phyloP scores from a whole-genome alignment of 2,329 filamentous ascomycete species.

The Aspergillus sp. region DNA sequence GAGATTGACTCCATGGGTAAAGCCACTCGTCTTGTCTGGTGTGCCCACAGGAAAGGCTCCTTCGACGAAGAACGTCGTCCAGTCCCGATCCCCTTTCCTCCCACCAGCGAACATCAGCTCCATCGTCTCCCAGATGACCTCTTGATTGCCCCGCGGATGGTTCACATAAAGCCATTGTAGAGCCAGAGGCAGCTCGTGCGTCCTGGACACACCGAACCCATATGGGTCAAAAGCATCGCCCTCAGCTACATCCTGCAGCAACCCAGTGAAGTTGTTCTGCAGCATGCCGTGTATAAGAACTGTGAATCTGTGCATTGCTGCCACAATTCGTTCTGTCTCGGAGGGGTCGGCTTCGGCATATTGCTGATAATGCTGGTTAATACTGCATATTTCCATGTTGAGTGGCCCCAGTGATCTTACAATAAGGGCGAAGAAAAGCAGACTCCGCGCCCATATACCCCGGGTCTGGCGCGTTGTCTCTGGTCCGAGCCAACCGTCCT shows the following conservation, averaged over 20 bases:
- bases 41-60: conserved; percentile 37
- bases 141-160: conserved; percentile 38
- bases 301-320: conserved; percentile 53
- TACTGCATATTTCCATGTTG: too few relatives aligned
- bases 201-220: conserved; percentile 40
- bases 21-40: conserved; percentile 23
- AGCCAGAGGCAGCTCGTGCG: conserved; percentile 47
- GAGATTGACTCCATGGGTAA: conserved; percentile 51
- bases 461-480: conserved; percentile 46
- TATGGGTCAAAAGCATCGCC: conserved; percentile 44
- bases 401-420: conserved; percentile 24
- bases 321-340: conserved; percentile 45
- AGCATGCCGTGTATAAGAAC: conserved; percentile 56
- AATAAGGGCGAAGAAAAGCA: conserved; percentile 50
- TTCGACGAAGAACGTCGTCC: conserved; percentile 42
- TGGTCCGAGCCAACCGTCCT: conserved; percentile 60
- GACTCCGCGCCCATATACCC: conserved; percentile 56
- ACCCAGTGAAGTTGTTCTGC: conserved; percentile 52
- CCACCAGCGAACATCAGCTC: conserved; percentile 42
- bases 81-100: conserved; percentile 17
- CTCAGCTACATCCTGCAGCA: conserved; percentile 40
- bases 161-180: conserved; percentile 52
- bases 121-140: conserved; percentile 45
- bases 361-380: conserved; percentile 4
- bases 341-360: conserved; percentile 49